Evolutionary conservation across 2,329 filamentous ascomycete genomes (phyloP), one percentile per base, ranked within the genome.

Genomic region (Pyricularia sp.): DNA sequence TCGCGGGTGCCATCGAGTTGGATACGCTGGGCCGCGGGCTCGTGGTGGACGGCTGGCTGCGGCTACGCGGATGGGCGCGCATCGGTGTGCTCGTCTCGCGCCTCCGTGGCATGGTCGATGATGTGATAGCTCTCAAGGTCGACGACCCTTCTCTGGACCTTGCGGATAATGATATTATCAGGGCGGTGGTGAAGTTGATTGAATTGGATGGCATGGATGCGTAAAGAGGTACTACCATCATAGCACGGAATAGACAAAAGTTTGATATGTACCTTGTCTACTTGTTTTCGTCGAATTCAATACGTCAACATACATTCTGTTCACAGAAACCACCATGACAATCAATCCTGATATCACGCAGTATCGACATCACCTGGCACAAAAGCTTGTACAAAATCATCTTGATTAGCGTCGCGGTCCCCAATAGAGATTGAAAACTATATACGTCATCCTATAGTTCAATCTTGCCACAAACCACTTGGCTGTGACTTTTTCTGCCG

Each of bases 11-110:
- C 1, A 93, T 98, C 67, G 87, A 89, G 70, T 87, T 98, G 3
- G 95, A 98, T 79, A 97, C 93, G 0, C 82, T 93, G 63, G 94
- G 94, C 6, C 84, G 94, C 26, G 95, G 95, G 0, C 81, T 99
- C 23, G 82, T 97, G 3, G 92, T 99, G 3, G 95, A 98, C 79
- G 93, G 92, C 67, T 98, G 94, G 95, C 82, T 98, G 68, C 79
- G 84, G 50, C 81, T 99, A 36, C 86, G 93, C 28, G 95, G 95
- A 0, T 99, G 95, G 95, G 94, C 95, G 0, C 87, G 95, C 65
- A 95, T 99, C 71, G 95, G 94, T 33, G 94, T 98, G 14, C 79
- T 99, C 73, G 90, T 97, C 2, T 92, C 90, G 64, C 84, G 94
- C 71, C 79, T 99, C 72, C 85, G 95, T 71, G 88, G 89, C 69